These are phyloP conservation scores for Tylopilus cervinicoccineus DNA, from an alignment of 768 basidiomycete genomes.

Conservation along the genomic window DNA sequence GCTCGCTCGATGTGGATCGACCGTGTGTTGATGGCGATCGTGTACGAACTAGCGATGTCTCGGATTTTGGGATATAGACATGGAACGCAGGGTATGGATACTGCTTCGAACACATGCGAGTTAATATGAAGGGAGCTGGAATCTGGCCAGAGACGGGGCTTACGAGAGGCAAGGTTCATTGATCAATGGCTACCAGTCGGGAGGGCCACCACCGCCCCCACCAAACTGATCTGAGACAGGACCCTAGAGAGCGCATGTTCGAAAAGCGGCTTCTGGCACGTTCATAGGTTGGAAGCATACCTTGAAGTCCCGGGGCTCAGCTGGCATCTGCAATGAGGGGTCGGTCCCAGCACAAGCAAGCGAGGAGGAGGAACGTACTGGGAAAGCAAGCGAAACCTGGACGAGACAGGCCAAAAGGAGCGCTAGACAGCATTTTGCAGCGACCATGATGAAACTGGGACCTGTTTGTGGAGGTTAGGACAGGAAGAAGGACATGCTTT, in stretches of 20 bases:
- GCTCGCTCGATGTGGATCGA: conserved; percentile 4
- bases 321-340: conserved; percentile 8
- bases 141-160: conserved; percentile 1
- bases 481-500: conserved; percentile 13
- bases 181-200: conserved; percentile 27
- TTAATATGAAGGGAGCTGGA: conserved; percentile 1
- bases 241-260: conserved; percentile 10
- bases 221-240: conserved; percentile 21
- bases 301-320: conserved; percentile 2
- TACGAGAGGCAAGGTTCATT: conserved; percentile 6
- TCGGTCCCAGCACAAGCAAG: conserved; percentile 1
- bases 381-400: conserved; percentile 22
- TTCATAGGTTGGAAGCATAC: conserved; percentile 8
- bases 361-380: conserved; percentile 10
- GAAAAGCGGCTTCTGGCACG: background rate
- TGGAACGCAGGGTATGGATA: background rate
- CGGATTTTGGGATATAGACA: conserved; percentile 7
- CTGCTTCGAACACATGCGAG: conserved; percentile 8
- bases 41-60: conserved; percentile 9
- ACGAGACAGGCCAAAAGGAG: conserved; percentile 19
- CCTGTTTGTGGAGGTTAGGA: background rate
- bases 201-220: conserved; percentile 9
- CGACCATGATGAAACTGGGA: conserved; percentile 15
- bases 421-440: conserved; percentile 17
- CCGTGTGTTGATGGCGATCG: conserved; percentile 3